Percentiles rank a stretch among this genome's conserved stretches.
Evolutionary conservation across 2,329 filamentous ascomycete species (phyloP).

Genomic region (Beauveria sp.): DNA sequence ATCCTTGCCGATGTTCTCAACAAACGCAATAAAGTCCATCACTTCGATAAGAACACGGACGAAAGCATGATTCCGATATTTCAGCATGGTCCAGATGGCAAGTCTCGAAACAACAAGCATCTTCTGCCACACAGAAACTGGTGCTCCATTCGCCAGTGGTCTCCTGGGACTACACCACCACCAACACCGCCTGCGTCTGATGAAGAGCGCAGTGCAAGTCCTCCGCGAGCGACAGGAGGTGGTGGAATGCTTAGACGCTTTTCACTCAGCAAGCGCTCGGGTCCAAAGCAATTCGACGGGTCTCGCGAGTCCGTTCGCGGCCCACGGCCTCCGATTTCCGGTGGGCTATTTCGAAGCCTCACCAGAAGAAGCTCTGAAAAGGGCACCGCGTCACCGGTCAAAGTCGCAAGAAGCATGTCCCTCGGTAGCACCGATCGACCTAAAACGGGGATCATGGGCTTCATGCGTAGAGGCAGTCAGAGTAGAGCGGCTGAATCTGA

Average conservation of each 20-base stretch:
- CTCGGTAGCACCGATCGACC: conserved; percentile 47
- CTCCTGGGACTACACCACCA: conserved; percentile 68
- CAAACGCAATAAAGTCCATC: conserved; percentile 77
- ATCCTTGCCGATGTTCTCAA: conserved; percentile 87
- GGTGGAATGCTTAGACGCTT: conserved; percentile 39
- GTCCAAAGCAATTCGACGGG: conserved; percentile 29
- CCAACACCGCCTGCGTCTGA: conserved; percentile 53
- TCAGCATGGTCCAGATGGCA: conserved; percentile 79
- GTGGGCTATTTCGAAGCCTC: conserved; percentile 39
- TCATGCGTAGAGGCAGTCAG: conserved; percentile 34
- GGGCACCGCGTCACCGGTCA: conserved; percentile 31
- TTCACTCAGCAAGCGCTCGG: conserved; percentile 30
- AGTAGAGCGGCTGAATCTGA: conserved; percentile 15
- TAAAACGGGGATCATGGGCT: conserved; percentile 33
- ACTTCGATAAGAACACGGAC: conserved; percentile 70
- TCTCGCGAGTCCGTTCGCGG: conserved; percentile 31
- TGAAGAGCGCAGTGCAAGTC: conserved; percentile 34
- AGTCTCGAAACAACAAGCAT: conserved; percentile 82
- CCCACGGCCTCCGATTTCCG: conserved; percentile 42
- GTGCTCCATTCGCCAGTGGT: conserved; percentile 84
- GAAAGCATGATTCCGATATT: conserved; percentile 97
- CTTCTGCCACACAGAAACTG: conserved; percentile 88
- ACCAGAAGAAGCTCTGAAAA: conserved; percentile 26
- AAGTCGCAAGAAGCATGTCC: conserved; percentile 52
- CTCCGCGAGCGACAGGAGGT: conserved; percentile 24